Conservation (phyloP, 208 protist species). For the Leishmania arabica region DNA sequence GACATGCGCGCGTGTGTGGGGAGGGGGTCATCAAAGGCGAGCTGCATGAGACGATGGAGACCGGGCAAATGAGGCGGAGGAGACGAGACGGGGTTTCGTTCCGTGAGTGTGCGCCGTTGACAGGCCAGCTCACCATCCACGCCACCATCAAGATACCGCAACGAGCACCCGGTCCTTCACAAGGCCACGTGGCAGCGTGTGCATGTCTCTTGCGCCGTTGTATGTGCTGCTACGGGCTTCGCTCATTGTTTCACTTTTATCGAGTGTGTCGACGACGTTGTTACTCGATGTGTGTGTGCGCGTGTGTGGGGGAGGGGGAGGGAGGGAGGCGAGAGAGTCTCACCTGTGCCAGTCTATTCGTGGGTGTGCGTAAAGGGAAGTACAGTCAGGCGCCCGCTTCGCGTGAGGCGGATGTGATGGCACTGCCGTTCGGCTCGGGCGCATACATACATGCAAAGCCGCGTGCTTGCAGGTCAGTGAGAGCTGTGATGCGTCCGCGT, state of each 20-base stretch:
- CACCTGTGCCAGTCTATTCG: neutral
- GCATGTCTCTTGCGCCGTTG: neutral
- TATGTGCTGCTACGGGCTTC: neutral
- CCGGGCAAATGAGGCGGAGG: neutral
- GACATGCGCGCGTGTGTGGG: too few relatives aligned
- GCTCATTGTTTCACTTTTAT: neutral
- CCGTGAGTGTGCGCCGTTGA: neutral
- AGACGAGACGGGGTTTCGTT: neutral
- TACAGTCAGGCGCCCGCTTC: neutral
- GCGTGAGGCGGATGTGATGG: neutral
- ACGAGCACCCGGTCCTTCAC: neutral
- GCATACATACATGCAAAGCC: neutral
- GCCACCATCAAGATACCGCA: neutral
- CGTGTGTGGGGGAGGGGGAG: neutral
- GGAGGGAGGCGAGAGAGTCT: neutral
- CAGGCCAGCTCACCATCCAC: neutral
- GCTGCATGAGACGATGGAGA: neutral
- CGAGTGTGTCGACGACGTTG: neutral
- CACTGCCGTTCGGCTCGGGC: neutral
- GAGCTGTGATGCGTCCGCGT: constrained; percentile 7
- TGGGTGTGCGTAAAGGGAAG: neutral
- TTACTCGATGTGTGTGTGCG: neutral
- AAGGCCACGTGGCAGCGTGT: neutral
- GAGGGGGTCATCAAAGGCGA: neutral
- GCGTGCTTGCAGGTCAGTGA: neutral